Evolutionary conservation across 352 stramenopile genomes (phyloP).

Genomic region (Phytophthora cajani): DNA sequence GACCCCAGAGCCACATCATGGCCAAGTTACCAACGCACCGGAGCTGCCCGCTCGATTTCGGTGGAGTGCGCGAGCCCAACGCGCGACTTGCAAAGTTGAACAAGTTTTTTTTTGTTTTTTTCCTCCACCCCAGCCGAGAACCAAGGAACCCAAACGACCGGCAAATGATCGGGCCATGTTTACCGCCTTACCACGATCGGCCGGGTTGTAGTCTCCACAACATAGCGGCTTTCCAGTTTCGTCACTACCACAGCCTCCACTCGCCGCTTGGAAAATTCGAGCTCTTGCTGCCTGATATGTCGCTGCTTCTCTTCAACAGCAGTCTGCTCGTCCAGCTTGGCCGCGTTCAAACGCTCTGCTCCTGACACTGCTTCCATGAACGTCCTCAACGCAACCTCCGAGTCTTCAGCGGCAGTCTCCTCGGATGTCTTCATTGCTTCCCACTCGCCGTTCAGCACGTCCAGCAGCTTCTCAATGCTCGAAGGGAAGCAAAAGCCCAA

Average conservation of each 20-base stretch:
- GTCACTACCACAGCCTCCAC: constrained; percentile 43
- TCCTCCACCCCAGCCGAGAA: constrained; percentile 16
- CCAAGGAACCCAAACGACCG: background rate
- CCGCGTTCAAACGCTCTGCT: constrained; percentile 68
- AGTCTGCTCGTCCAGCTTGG: constrained; percentile 45
- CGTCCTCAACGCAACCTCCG: constrained; percentile 31
- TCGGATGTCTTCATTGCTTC: constrained; percentile 14
- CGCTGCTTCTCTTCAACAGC: constrained; percentile 29
- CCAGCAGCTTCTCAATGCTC: constrained; percentile 42
- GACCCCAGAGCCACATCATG: constrained; percentile 18
- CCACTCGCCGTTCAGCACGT: constrained; percentile 48
- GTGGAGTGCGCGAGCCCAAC: constrained; percentile 10
- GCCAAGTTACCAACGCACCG: constrained; percentile 22
- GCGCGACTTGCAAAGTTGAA: constrained; percentile 11
- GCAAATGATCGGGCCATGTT: constrained; percentile 20
- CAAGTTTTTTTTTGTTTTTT: constrained; percentile 5
- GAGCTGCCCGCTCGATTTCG: constrained; percentile 24
- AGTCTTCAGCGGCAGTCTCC: constrained; percentile 1
- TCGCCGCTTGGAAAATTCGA: constrained; percentile 73
- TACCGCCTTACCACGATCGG: constrained; percentile 21
- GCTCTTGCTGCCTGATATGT: constrained; percentile 51
- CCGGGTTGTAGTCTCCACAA: constrained; percentile 34
- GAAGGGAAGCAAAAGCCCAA: constrained; percentile 64
- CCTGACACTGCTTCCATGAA: constrained; percentile 54
- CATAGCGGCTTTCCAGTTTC: constrained; percentile 33